A percentile compares a stretch with the other conserved stretches of the same genome.
Evolutionary conservation across 2,329 filamentous ascomycete species (phyloP).

Genomic region (Colletotrichum chrysophilum): DNA sequence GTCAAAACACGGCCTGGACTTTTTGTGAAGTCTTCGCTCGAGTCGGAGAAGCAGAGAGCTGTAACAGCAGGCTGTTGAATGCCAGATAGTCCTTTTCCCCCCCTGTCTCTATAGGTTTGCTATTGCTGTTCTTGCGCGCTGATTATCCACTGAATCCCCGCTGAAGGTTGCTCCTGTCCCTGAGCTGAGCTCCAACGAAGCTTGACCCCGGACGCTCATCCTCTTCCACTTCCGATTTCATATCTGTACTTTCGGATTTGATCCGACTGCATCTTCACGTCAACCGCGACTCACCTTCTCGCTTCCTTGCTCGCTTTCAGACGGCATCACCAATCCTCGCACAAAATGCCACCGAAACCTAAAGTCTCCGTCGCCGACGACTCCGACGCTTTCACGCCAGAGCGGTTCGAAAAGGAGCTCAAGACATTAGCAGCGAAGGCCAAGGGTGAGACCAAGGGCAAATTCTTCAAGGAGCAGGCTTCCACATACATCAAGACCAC

Average conservation of each 20-base stretch:
- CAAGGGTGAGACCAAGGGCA: conserved; percentile 33
- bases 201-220: not conserved
- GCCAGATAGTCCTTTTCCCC: not conserved
- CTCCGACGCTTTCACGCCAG: conserved; percentile 47
- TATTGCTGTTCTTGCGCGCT: not conserved
- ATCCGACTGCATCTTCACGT: not conserved
- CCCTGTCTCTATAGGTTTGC: not conserved
- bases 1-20: not conserved
- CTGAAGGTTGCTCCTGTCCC: not conserved
- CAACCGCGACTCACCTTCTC: not conserved
- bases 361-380: conserved; percentile 7
- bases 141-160: not conserved
- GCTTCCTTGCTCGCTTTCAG: not conserved
- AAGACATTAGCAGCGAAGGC: conserved; percentile 53
- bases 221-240: not conserved
- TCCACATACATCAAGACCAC: conserved; percentile 43
- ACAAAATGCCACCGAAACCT: conserved; percentile 16
- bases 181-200: not conserved
- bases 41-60: not conserved
- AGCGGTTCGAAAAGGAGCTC: conserved; percentile 60
- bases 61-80: conserved; percentile 22
- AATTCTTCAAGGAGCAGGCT: conserved; percentile 34
- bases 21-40: not conserved
- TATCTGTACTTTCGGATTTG: not conserved
- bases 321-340: not conserved